These are phyloP conservation scores for Podaxis carcinomalis DNA, from an alignment of 768 basidiomycete species.

Conservation along the genomic window DNA sequence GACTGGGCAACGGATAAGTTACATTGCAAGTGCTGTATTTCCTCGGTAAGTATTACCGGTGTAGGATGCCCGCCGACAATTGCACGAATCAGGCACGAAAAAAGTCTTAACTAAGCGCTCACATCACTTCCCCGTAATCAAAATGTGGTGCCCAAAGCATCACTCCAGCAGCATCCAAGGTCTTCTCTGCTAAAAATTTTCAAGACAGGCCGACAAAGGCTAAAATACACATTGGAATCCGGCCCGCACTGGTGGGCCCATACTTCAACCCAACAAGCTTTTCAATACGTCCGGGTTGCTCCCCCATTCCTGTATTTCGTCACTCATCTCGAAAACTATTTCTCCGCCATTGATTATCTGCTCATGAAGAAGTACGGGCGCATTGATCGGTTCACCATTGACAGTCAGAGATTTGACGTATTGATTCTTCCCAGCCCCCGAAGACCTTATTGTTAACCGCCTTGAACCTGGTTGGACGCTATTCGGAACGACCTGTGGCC, in stretches of 20 bases:
- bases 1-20: neutral
- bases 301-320: slow-evolving; percentile 29
- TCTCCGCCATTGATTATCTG: slow-evolving; percentile 55
- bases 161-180: too few species aligned
- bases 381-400: slow-evolving; percentile 40
- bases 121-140: neutral
- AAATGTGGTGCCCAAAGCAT: too few species aligned
- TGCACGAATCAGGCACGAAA: neutral
- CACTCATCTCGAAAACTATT: slow-evolving; percentile 65
- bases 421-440: slow-evolving; percentile 52
- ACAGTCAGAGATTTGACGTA: slow-evolving; percentile 60
- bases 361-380: slow-evolving; percentile 56
- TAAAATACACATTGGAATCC: neutral
- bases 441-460: slow-evolving; percentile 47
- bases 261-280: neutral
- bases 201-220: too few species aligned
- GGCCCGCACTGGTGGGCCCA: neutral
- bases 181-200: too few species aligned
- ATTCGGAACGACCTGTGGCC: slow-evolving; percentile 36
- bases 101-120: neutral
- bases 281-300: slow-evolving; percentile 23
- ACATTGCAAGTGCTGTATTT: neutral
- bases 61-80: neutral
- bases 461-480: slow-evolving; percentile 12
- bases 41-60: neutral